A percentile compares a stretch with the other conserved stretches of the same genome.
Evolutionary conservation across 2,329 filamentous ascomycete genomes (phyloP).

Genomic region (Myriosclerotinia scirpicola): DNA sequence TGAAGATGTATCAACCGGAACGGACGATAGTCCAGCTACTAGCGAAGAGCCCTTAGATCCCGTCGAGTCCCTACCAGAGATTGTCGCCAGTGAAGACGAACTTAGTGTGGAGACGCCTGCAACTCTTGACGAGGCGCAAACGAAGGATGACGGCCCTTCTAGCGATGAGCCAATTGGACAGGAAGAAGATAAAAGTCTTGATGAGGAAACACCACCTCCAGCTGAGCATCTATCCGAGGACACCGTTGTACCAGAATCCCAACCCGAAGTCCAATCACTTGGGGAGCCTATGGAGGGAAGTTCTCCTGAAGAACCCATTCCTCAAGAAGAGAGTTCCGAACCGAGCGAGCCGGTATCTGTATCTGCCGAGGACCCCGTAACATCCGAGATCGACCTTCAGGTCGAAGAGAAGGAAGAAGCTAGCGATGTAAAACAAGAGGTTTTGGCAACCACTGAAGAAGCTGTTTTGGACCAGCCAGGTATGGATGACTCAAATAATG

Average conservation of each 20-base stretch:
- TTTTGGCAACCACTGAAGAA: neutral
- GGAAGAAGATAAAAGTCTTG: neutral
- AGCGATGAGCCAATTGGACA: neutral
- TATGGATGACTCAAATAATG: neutral
- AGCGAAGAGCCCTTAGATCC: neutral
- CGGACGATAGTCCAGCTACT: neutral
- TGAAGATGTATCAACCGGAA: neutral
- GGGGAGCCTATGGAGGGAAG: neutral
- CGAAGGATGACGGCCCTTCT: neutral
- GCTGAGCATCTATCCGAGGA: neutral
- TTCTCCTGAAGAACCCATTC: neutral
- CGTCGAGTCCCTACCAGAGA: neutral
- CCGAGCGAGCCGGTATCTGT: neutral
- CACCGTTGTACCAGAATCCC: neutral
- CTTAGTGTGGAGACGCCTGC: neutral
- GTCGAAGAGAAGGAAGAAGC: constrained; percentile 5
- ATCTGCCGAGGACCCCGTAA: neutral
- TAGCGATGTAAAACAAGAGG: neutral
- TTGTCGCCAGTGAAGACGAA: neutral
- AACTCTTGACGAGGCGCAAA: neutral
- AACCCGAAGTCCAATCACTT: neutral
- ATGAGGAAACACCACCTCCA: neutral
- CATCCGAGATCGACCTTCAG: neutral
- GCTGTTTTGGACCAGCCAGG: neutral
- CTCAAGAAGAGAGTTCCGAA: neutral